These are phyloP conservation scores for Melampsora larici-populina DNA, from an alignment of 1,284 basidiomycete species.

Conservation along the genomic window DNA sequence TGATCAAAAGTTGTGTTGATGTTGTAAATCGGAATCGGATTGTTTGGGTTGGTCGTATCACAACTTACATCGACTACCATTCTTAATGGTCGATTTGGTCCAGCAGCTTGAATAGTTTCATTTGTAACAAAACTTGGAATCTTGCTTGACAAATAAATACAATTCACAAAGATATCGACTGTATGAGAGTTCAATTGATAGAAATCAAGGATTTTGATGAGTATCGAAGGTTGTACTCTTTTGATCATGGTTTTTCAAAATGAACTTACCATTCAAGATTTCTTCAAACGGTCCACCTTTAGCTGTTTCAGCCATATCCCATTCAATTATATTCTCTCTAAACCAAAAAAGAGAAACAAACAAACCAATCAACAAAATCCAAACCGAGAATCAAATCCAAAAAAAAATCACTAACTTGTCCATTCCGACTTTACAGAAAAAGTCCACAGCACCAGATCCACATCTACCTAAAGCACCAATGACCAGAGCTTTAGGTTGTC, in stretches of 20 bases:
- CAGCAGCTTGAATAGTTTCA: constrained; percentile 71
- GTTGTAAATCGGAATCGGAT: constrained; percentile 92
- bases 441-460: constrained; percentile 91
- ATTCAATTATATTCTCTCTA: constrained; percentile 91
- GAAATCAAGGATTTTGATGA: neutral
- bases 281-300: constrained; percentile 96
- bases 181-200: neutral
- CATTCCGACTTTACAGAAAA: constrained; percentile 89
- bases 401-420: constrained; percentile 51
- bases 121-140: constrained; percentile 82
- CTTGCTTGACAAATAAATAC: constrained; percentile 88
- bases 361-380: neutral
- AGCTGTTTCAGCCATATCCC: constrained; percentile 95
- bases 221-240: neutral
- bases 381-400: neutral
- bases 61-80: constrained; percentile 97
- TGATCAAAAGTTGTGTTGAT: constrained; percentile 94
- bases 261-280: constrained; percentile 65
- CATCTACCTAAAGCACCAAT: constrained; percentile 95
- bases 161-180: constrained; percentile 98
- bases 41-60: constrained; percentile 98
- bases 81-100: constrained; percentile 66
- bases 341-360: neutral
- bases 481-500: constrained; percentile 81
- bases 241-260: neutral